Base-by-base conservation (phyloP, 1,284 basidiomycete species). In the Meira miltonrushii region DNA sequence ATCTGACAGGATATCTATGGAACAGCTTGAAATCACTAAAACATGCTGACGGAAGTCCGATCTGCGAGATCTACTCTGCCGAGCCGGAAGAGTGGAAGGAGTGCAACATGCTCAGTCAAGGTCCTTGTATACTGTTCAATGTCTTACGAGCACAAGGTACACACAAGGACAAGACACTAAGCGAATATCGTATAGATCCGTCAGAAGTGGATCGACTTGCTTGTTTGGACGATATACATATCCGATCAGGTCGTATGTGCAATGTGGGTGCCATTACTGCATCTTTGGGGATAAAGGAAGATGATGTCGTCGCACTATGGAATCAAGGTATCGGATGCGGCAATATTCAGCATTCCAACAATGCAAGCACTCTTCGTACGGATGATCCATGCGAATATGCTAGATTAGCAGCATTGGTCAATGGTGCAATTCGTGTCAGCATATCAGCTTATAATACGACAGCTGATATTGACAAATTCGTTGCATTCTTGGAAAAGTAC, bases 161-260 rank as follows among this genome's bases (percentile, higher is more conserved):
- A 15, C n/a, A n/a, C n/a, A n/a, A n/a, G 19, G 11, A 15, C 15
- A 23, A 8, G 23, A 44, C 37, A 7, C 10, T 43, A 15, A 43
- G n/a, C 5, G 8, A 21, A 28, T 15, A n/a, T 25, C 55, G 23
- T 11, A 60, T 71, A 10, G 61, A 68, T 33, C 64, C 69, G 19
- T 60, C 64, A 28, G 66, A 69, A 51, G 64, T 68, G 15, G 66
- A 64, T 41, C 61, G 69, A 1, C 55, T 72, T 1, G 69, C 69
- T 12, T 62, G 59, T 53, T 57, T 72, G 54, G 59, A 57, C 61
- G 66, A 70, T 46, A 66, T 72, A 44, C 69, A 72, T 38, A 51
- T 72, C 5, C 63, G 69, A n/a, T 62, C 61, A 54, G 69, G 69
- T 8, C 54, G 69, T 33, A 66, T 69, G 50, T 72, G 69, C 60